Conservation (phyloP, 805 yeast genomes). For the Kregervanrija delftensis region DNA sequence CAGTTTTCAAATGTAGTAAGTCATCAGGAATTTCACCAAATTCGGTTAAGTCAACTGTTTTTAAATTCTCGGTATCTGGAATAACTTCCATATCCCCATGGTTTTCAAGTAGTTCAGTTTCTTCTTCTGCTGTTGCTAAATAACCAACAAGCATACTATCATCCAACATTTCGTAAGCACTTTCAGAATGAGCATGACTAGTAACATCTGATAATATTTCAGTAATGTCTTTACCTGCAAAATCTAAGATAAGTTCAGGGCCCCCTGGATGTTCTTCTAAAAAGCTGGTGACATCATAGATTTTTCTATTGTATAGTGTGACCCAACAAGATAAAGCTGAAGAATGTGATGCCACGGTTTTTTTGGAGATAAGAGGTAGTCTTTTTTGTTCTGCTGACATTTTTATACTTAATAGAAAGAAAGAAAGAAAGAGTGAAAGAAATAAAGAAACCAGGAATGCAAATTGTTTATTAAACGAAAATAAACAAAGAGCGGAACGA, state of each 20-base stretch:
- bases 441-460: neutral
- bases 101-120: slow-evolving; percentile 54
- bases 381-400: slow-evolving; percentile 8
- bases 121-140: slow-evolving; percentile 77
- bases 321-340: slow-evolving; percentile 66
- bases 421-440: neutral
- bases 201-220: slow-evolving; percentile 64
- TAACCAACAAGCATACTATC: slow-evolving; percentile 79
- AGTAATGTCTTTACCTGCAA: slow-evolving; percentile 60
- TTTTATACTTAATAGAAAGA: neutral
- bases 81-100: slow-evolving; percentile 43
- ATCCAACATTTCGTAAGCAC: slow-evolving; percentile 84
- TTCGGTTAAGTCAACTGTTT: slow-evolving; percentile 41
- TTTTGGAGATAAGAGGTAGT: slow-evolving; percentile 55
- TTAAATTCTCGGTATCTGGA: slow-evolving; percentile 19
- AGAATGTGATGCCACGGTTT: slow-evolving; percentile 48
- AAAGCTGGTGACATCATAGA: slow-evolving; percentile 76
- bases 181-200: slow-evolving; percentile 76
- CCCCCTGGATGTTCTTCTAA: slow-evolving; percentile 72
- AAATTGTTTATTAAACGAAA: neutral
- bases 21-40: slow-evolving; percentile 69
- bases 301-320: slow-evolving; percentile 67
- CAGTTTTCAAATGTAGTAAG: slow-evolving; percentile 71
- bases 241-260: slow-evolving; percentile 46
- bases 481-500: neutral